Conservation (phyloP, 345 rosid species). For the Citrus unshiu region DNA sequence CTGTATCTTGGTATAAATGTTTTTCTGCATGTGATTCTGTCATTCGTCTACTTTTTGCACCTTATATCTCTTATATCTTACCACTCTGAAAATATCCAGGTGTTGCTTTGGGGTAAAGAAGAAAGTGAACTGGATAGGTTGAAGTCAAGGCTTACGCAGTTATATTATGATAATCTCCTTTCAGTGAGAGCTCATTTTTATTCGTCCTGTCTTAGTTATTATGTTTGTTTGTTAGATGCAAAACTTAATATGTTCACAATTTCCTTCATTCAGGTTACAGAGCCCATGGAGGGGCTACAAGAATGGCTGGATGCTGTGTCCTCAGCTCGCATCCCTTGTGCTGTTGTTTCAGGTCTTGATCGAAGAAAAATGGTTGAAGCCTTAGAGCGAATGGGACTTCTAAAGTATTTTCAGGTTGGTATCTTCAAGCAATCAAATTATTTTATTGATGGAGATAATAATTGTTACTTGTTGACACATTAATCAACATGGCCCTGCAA, state of each 20-base stretch:
- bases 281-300: constrained; percentile 69
- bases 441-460: not conserved
- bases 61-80: constrained; percentile 4
- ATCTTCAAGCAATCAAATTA: not conserved
- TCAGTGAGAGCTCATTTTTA: constrained; percentile 40
- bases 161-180: constrained; percentile 64
- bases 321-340: constrained; percentile 85
- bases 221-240: constrained; percentile 9
- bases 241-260: not conserved
- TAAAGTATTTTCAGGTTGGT: constrained; percentile 80
- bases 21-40: not conserved
- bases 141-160: constrained; percentile 60
- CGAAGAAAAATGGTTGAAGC: constrained; percentile 69
- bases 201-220: not conserved
- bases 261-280: constrained; percentile 47
- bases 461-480: too few relatives aligned
- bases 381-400: constrained; percentile 69
- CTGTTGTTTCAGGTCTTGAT: constrained; percentile 89
- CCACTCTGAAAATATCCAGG: constrained; percentile 41
- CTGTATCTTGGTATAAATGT: not conserved
- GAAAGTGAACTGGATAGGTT: constrained; percentile 57
- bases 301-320: constrained; percentile 91
- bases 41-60: not conserved
- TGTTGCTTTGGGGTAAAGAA: constrained; percentile 60
- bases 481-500: not conserved